Base-by-base conservation (phyloP, 768 basidiomycete genomes). In the Termitomyces sp. region DNA sequence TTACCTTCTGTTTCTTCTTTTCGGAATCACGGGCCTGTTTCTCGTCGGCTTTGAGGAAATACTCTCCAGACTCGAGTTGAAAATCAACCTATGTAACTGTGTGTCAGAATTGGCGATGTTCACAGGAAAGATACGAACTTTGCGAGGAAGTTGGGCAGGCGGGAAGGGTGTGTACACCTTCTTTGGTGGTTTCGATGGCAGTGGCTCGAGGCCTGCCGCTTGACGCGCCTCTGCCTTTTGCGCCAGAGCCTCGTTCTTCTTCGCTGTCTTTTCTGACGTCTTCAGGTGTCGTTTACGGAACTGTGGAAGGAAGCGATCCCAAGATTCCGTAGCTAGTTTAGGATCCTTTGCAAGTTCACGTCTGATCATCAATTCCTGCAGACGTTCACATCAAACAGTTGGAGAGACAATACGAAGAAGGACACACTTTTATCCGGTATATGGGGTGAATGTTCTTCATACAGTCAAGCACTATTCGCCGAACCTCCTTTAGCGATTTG, bases 401-500 rank as follows among this genome's bases (percentile, higher is more conserved):
- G 31, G 38, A 21, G 27, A 31, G 42, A 31, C 31, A 44, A 61
- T 5, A 9, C 64, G 31, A 19, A 11, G 17, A 29, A 27, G 11
- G 41, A 52, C 10, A 34, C 40, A 92, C 95, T 74, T 99, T 99
- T 73, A 99, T 99, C 65, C 95, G 87, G 70, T 99, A 99, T 68
- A 99, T 98, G 1, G 97, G 97, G 68, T 99, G 97, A 53, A 98
- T 90, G 69, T 99, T 99, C 75, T 89, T 95, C 97, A 99, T 98
- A 76, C 97, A 99, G 68, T 99, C 97, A 41, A 98, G 72, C n/a
- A 99, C 84, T 60, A 98, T 98, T 63, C 95, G 76, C 57, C 97
- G 82, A 11, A 99, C 96, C 72, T 99, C 97, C 70, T 98, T 98
- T 19, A 99, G 77, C 0, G 89, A 89, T 67, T 96, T 97, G 76